A percentile compares a stretch with the other conserved stretches of the same genome.
These are phyloP conservation scores for Saccharomyces hybrid DNA, from an alignment of 1,139 yeast genomes.

Conservation along the genomic window DNA sequence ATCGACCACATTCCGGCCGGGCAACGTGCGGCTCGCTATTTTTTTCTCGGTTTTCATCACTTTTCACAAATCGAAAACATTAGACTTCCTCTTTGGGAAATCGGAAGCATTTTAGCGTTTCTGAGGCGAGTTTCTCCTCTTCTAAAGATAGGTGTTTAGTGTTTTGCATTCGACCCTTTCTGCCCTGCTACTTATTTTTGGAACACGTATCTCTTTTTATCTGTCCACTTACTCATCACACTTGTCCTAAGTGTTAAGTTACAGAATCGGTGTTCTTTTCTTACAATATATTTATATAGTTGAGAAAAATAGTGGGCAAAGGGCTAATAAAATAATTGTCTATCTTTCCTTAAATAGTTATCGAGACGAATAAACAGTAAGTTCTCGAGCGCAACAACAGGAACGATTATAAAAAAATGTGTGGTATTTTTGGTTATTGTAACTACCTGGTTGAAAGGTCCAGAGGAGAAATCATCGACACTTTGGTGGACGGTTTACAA, in stretches of 20 bases:
- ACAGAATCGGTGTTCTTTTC: neutral
- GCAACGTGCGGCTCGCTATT: neutral
- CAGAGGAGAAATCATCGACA: slow-evolving; percentile 86
- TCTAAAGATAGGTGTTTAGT: neutral
- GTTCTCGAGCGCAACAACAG: neutral
- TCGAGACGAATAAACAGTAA: neutral
- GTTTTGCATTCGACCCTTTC: neutral
- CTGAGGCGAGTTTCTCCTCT: neutral
- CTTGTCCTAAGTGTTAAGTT: neutral
- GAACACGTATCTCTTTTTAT: neutral
- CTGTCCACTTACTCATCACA: neutral
- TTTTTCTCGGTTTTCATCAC: neutral
- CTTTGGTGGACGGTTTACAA: slow-evolving; percentile 83
- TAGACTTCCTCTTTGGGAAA: neutral
- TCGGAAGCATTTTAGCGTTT: neutral
- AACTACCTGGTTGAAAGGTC: slow-evolving; percentile 88
- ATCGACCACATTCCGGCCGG: neutral
- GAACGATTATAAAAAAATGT: slow-evolving; percentile 25
- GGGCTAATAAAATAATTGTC: neutral
- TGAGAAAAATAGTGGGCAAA: neutral
- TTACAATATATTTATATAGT: neutral
- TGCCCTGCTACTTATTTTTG: neutral
- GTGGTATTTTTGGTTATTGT: slow-evolving; percentile 98
- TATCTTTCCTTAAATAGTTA: neutral
- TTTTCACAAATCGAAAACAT: neutral